Evolutionary conservation across 805 yeast species (phyloP).

Genomic region (Ogataea neopini): DNA sequence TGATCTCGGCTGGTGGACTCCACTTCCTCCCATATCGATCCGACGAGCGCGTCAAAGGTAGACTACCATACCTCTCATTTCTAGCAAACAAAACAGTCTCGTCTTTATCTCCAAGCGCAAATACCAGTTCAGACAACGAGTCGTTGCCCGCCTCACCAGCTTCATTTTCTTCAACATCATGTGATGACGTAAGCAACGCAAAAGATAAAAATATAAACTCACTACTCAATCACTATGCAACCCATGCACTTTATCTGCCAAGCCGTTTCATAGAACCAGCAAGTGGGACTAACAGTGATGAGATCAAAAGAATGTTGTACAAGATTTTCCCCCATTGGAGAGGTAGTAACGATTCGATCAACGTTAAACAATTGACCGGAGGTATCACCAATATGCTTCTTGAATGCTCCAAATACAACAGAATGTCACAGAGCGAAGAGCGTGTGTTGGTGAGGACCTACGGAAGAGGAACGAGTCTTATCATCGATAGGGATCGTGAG

Average conservation of each 20-base stretch:
- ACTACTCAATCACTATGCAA: conserved; percentile 34
- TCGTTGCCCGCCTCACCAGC: conserved; percentile 14
- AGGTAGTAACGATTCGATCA: conserved; percentile 27
- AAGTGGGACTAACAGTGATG: conserved; percentile 35
- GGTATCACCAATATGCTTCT: conserved; percentile 66
- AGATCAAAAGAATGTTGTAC: conserved; percentile 41
- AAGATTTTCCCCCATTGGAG: conserved; percentile 46
- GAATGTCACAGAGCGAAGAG: conserved; percentile 26
- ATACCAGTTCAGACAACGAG: conserved; percentile 18
- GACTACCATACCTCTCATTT: conserved; percentile 24
- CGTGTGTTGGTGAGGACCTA: conserved; percentile 65
- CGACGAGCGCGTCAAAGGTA: conserved; percentile 9
- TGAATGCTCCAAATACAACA: conserved; percentile 39
- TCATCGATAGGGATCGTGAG: conserved; percentile 74
- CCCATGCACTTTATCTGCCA: conserved; percentile 54
- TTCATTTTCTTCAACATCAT: conserved; percentile 12
- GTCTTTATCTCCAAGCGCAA: conserved; percentile 23
- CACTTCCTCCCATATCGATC: conserved; percentile 29
- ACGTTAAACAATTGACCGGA: conserved; percentile 51
- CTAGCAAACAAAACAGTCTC: conserved; percentile 30
- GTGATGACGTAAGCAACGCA: conserved; percentile 4
- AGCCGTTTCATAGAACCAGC: conserved; percentile 40
- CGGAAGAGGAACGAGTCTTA: conserved; percentile 70
- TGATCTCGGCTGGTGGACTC: conserved; percentile 31
- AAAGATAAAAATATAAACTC: conserved; percentile 13